phyloP scores from a whole-genome alignment of 169 alveolate species.

The Babesia ovata region DNA sequence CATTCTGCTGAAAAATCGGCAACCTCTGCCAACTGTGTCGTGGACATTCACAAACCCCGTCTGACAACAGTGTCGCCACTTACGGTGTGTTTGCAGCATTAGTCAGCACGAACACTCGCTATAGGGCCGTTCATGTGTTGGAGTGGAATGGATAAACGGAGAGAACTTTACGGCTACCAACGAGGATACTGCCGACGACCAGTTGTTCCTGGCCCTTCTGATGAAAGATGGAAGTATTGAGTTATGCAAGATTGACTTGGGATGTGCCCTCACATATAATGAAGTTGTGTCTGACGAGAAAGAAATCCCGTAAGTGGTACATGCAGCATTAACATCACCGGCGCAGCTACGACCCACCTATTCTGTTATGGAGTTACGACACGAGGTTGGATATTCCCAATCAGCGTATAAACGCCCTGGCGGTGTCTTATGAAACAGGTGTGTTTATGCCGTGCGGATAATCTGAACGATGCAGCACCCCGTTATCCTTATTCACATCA shows the following conservation, averaged over 20 bases:
- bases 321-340: not conserved
- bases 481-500: not conserved
- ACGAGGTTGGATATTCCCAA: not conserved
- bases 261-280: not conserved
- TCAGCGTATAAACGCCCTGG: constrained; percentile 1
- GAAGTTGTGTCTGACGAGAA: not conserved
- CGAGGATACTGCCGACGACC: not conserved
- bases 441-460: not conserved
- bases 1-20: not conserved
- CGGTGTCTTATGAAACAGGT: constrained; percentile 24
- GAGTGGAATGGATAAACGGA: constrained; percentile 10
- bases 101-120: no score
- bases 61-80: constrained; percentile 1
- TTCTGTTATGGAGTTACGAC: constrained; percentile 7
- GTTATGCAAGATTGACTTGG: not conserved
- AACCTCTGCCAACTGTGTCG: not conserved
- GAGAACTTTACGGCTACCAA: not conserved
- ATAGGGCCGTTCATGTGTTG: constrained; percentile 7
- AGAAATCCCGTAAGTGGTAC: no score
- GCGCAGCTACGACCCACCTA: not conserved
- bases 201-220: not conserved
- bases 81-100: not conserved
- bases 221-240: constrained; percentile 18
- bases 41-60: constrained; percentile 21
- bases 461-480: not conserved